Base-by-base conservation (phyloP, 306 rosid genomes). In the Lotus japonicus region DNA sequence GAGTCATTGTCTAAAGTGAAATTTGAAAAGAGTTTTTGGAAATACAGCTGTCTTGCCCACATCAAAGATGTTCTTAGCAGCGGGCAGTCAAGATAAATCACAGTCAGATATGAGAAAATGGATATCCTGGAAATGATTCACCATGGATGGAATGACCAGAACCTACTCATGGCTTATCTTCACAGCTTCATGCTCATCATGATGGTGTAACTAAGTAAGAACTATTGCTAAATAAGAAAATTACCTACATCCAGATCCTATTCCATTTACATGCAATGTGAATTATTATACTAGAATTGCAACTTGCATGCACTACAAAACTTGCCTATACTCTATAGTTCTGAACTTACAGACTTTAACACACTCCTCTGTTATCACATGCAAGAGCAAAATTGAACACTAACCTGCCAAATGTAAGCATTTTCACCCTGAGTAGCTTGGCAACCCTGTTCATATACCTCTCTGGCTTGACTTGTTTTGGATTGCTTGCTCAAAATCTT, bases 341-440 rank as follows among this genome's bases (percentile, higher is more conserved):
- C 52, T 51, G 52, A 68, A 60, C 13, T 14, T 44, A 13, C 11
- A 35, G 10, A 1, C 11, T 64, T 55, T 6, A 23, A 12, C 39
- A 9, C 21, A 46, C 43, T 12, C 60, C 23, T 21, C 23, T 3
- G 1, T 21, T 21, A 1, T n/a, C n/a, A n/a, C 56, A 35, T 46
- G 73, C 71, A 76, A 72, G 45, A 17, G 12, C 13, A 58, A 1
- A 60, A 19, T 1, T 11, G 12, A 60, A 71, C 16, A 65, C 76
- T 71, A 69, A 94, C 98, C 97, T 90, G 98, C 98, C 98, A 94
- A 67, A 94, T 83, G 83, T 64, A 94, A 33, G 97, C 65, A 81
- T 94, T 94, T 81, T 94, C 97, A 73, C 97, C 97, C 68, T 90
- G 97, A 50, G 97, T 94, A 41, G 97, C 94, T 39, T 94, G 98